Base-by-base conservation (phyloP, 805 yeast species). In the Metschnikowia orientalis region DNA sequence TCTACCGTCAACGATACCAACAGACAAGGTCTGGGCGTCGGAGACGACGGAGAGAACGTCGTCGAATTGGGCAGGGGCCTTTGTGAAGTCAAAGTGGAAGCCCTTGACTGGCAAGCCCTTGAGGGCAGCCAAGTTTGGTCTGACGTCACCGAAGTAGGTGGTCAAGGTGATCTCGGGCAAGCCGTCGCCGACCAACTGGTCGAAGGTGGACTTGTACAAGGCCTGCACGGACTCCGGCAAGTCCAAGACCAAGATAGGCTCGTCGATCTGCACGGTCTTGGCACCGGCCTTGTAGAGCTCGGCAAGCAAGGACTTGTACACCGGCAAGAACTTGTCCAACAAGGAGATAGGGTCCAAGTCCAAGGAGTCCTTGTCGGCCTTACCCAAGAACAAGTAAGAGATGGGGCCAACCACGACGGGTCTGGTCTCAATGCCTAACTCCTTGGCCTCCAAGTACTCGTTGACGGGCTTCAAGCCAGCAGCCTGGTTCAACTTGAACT, bases 1-100 rank as follows among this genome's bases (percentile, higher is more conserved):
- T 79, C 98, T 88, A 72, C 98, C 98, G 58, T 88, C 94, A 57
- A 92, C 89, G 55, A 92, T 77, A 86, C 98, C 98, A 49, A 83
- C 95, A 43, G 97, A 90, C 59, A 92, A 74, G 45, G 73, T 69
- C 75, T 92, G 95, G 48, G 77, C 69, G 45, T 70, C 75, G 48
- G 73, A 61, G 40, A 90, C 68, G 56, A 83, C 71, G 38, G 75
- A 69, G 41, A 75, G 68, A 53, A 85, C 95, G 37, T 78, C 85
- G 38, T 86, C 90, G 50, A 92, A 79, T 77, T 92, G 98, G 67
- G 86, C 95, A 57, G 97, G 95, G 52, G 78, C 82, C 76, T 97
- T 88, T 66, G 79, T 90, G 55, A 87, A 86, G 74, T 92, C 98
- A 61, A 84, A 85, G 78, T 92, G 98, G 84, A 81, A 76, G 67